Percentiles rank a stretch among this genome's conserved stretches.
phyloP scores from a whole-genome alignment of 306 rosid species.

The Quercus bicolor region DNA sequence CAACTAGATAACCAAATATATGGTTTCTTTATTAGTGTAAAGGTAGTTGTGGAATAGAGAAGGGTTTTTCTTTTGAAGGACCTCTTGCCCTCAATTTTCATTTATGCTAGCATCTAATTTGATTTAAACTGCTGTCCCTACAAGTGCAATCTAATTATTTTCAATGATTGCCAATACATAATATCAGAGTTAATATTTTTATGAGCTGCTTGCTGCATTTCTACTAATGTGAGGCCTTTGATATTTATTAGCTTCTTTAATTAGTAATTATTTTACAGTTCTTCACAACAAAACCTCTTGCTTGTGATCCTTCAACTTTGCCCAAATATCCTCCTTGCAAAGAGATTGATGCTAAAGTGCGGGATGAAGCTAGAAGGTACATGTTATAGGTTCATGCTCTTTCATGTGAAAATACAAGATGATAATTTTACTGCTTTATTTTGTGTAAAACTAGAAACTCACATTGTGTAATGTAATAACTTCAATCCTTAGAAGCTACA shows the following conservation, averaged over 20 bases:
- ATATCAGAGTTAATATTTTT: neutral
- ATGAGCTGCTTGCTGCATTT: slow-evolving; percentile 12
- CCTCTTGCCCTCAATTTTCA: too few relatives aligned
- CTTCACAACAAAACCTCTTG: slow-evolving; percentile 66
- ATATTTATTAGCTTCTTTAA: slow-evolving; percentile 22
- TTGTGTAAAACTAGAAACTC: neutral
- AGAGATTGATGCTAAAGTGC: slow-evolving; percentile 82
- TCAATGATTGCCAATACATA: neutral
- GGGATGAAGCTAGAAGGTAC: slow-evolving; percentile 74
- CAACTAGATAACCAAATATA: too few relatives aligned
- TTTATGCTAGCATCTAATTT: neutral
- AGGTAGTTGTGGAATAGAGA: too few relatives aligned
- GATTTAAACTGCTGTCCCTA: neutral
- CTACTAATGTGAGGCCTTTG: slow-evolving; percentile 8
- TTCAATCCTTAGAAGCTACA: slow-evolving; percentile 12
- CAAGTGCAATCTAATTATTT: neutral
- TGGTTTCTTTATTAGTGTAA: too few relatives aligned
- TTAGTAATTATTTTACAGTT: slow-evolving; percentile 45
- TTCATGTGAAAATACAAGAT: slow-evolving; percentile 1
- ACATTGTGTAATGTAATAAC: neutral
- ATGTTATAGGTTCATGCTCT: neutral
- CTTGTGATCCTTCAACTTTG: slow-evolving; percentile 84
- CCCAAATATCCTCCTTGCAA: slow-evolving; percentile 93
- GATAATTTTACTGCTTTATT: neutral
- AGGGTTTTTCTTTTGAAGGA: too few relatives aligned